Evolutionary conservation across 768 basidiomycete genomes (phyloP).

Genomic region (Tricholoma sp.): DNA sequence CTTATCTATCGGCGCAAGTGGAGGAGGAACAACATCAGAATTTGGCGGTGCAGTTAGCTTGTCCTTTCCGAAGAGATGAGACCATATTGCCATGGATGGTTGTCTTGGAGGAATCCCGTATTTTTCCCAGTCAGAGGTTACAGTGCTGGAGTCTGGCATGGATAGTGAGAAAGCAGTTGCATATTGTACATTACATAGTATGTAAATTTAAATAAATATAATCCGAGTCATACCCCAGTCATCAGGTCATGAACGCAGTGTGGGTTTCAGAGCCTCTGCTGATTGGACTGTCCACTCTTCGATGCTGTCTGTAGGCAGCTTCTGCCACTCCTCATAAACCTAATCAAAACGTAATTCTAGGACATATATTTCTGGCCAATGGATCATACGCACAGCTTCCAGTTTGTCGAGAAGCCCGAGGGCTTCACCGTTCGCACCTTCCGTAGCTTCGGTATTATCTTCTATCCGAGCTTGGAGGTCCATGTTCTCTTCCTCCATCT

Average conservation of each 20-base stretch:
- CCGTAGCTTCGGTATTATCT: conserved; percentile 39
- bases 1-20: conserved; percentile 54
- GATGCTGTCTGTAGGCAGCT: conserved; percentile 62
- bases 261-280: conserved; percentile 32
- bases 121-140: background rate
- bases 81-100: conserved; percentile 45
- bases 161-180: too few relatives aligned
- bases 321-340: conserved; percentile 48
- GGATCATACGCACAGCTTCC: conserved; percentile 37
- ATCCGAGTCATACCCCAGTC: background rate
- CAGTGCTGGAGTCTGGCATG: background rate
- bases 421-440: conserved; percentile 41
- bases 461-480: conserved; percentile 43
- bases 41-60: conserved; percentile 21
- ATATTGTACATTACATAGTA: too few relatives aligned
- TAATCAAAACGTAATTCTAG: conserved; percentile 18
- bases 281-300: conserved; percentile 50
- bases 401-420: conserved; percentile 46
- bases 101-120: conserved; percentile 22
- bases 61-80: conserved; percentile 48
- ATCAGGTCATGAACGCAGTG: conserved; percentile 19
- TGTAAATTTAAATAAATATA: background rate
- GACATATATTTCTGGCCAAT: background rate
- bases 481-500: conserved; percentile 59
- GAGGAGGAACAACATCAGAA: conserved; percentile 15